Evolutionary conservation across 768 basidiomycete species (phyloP), one percentile per base, ranked within the genome.

Genomic region (Lentinus tigrinus): DNA sequence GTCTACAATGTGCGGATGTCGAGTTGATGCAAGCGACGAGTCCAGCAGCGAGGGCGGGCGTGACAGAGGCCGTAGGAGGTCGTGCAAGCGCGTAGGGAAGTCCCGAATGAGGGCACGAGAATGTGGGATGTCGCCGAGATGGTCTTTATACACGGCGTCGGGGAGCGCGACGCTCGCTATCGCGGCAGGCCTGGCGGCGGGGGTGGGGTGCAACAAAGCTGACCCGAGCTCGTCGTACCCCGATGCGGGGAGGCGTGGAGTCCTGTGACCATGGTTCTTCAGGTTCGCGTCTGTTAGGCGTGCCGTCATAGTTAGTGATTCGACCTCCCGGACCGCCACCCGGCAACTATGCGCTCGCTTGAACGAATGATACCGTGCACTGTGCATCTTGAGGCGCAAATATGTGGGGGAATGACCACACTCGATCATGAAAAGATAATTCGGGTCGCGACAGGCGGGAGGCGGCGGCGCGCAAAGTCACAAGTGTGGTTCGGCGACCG

Each of bases 221-320:
- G 37, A 51, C 39, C 53, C 58, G 58, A 55, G 58, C 58, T 55
- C 53, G 58, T 60, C 58, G 58, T 48, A 40, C 37, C 53, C 53
- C 42, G 37, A 54, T 43, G 37, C n/a, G 38, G 54, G 48, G 40
- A 42, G 34, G 43, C 4, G 31, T 39, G 49, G 27, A 2, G 39
- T 50, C 58, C 44, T 50, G 54, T 60, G 58, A 60, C 27, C 58
- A 54, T 26, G 53, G 19, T 38, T 28, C 53, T 52, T 8, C 34
- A 21, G 10, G 10, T 31, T 21, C 16, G 21, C 24, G 13, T 47
- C 47, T 23, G 52, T 54, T 49, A n/a, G 28, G 47, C 26, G 26
- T 54, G 58, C 58, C 58, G 58, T 59, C 47, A 59, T 50, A 39
- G 52, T 21, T 31, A 8, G 34, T 11, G 36, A 23, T n/a, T 49